Conservation (phyloP, 2,329 filamentous ascomycete genomes). For the Thielaviopsis ethacetica region DNA sequence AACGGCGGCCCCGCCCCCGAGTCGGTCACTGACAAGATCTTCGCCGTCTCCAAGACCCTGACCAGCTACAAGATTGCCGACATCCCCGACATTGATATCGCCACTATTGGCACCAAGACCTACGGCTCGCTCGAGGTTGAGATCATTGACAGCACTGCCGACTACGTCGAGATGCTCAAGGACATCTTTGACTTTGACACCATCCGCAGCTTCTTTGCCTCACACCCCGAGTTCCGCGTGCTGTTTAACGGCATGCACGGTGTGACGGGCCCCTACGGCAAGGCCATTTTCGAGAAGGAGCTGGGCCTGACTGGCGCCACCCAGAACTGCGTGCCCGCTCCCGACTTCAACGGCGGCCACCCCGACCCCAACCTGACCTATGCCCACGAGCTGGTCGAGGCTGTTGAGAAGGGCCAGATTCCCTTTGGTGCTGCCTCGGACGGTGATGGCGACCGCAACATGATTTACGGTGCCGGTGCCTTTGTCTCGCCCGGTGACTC, state of each 20-base stretch:
- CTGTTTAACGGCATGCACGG: slow-evolving; percentile 90
- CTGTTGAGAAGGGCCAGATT: slow-evolving; percentile 77
- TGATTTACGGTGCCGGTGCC: slow-evolving; percentile 95
- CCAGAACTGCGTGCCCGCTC: slow-evolving; percentile 82
- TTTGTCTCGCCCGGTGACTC: slow-evolving; percentile 97
- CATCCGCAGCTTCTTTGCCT: slow-evolving; percentile 83
- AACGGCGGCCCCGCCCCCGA: slow-evolving; percentile 95
- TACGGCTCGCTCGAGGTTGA: slow-evolving; percentile 86
- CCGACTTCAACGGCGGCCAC: slow-evolving; percentile 94
- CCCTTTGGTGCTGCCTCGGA: slow-evolving; percentile 95
- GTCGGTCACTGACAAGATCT: slow-evolving; percentile 96
- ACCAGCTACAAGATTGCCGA: slow-evolving; percentile 84
- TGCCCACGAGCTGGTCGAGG: slow-evolving; percentile 83
- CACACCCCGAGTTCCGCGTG: slow-evolving; percentile 85
- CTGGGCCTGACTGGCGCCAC: slow-evolving; percentile 63
- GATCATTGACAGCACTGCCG: slow-evolving; percentile 79
- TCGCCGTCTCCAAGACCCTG: slow-evolving; percentile 74
- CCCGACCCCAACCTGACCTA: slow-evolving; percentile 97
- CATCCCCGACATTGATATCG: slow-evolving; percentile 73
- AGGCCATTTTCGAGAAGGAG: slow-evolving; percentile 88
- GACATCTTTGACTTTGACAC: slow-evolving; percentile 96
- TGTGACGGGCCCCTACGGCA: slow-evolving; percentile 89
- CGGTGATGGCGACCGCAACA: slow-evolving; percentile 96
- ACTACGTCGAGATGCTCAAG: slow-evolving; percentile 92
- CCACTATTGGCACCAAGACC: slow-evolving; percentile 63